Evolutionary conservation across 176 grass and related monocot species (phyloP).

Genomic region (Aegilops speltoides): DNA sequence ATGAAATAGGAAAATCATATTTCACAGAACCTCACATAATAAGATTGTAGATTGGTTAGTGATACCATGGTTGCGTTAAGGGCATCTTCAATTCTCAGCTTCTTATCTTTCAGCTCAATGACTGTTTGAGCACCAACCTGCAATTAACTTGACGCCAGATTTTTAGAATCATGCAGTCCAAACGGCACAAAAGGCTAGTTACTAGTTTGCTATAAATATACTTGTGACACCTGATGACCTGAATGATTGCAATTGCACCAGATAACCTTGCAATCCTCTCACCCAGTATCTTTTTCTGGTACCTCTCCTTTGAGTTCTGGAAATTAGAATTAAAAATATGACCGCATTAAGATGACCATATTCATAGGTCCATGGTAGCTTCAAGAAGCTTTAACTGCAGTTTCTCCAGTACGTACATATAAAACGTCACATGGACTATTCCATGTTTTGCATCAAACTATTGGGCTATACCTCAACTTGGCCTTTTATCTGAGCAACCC

Average conservation of each 20-base stretch:
- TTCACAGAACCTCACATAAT: constrained; percentile 19
- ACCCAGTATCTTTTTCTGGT: constrained; percentile 81
- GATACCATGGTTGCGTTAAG: constrained; percentile 90
- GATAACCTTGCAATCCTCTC: constrained; percentile 92
- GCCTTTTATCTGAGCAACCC: constrained; percentile 62
- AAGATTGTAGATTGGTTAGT: neutral
- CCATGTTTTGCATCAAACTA: neutral
- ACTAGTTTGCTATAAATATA: constrained; percentile 9
- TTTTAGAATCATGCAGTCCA: constrained; percentile 21
- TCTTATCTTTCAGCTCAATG: constrained; percentile 97
- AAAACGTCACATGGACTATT: neutral
- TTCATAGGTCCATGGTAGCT: neutral
- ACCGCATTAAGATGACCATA: constrained; percentile 13
- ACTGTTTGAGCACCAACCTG: constrained; percentile 94
- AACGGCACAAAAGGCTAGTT: constrained; percentile 21
- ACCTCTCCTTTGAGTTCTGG: constrained; percentile 74
- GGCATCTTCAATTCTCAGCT: constrained; percentile 92
- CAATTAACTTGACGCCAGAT: constrained; percentile 27
- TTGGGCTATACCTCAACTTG: constrained; percentile 66
- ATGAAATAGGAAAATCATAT: constrained; percentile 10
- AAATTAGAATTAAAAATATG: constrained; percentile 18
- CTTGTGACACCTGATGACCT: constrained; percentile 48
- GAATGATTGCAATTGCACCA: constrained; percentile 86
- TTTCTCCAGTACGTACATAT: neutral
- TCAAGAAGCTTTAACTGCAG: constrained; percentile 5